These are phyloP conservation scores for Penicillium pancosmium DNA, from an alignment of 495 filamentous ascomycete genomes.

Conservation along the genomic window DNA sequence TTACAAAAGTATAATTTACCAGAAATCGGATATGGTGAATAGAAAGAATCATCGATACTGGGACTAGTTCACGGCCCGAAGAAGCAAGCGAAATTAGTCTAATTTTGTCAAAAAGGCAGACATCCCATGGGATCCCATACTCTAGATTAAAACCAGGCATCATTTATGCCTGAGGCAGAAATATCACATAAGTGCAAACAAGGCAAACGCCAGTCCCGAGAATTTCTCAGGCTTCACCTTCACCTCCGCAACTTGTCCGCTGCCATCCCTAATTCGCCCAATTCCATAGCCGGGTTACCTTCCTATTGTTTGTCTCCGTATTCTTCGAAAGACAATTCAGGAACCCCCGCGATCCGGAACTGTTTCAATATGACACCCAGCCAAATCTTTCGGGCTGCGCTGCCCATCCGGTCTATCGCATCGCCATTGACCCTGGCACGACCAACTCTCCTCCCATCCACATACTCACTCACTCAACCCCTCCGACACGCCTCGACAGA, in stretches of 20 bases:
- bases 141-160: too few species aligned
- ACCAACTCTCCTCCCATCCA: constrained; percentile 25
- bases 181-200: constrained; percentile 31
- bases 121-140: too few species aligned
- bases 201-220: constrained; percentile 39
- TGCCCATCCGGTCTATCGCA: constrained; percentile 40
- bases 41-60: too few species aligned
- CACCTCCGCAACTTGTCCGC: constrained; percentile 23
- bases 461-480: constrained; percentile 18
- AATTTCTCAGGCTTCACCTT: constrained; percentile 38
- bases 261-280: constrained; percentile 6
- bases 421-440: constrained; percentile 31
- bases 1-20: too few species aligned
- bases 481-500: constrained; percentile 24
- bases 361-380: constrained; percentile 35
- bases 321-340: not conserved
- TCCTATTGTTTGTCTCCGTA: not conserved
- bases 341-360: not conserved
- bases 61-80: too few species aligned
- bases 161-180: too few species aligned
- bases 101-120: too few species aligned
- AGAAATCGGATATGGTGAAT: too few species aligned
- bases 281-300: not conserved
- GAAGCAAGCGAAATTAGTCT: too few species aligned
- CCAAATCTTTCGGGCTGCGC: constrained; percentile 38